Conservation (phyloP, 2,329 filamentous ascomycete species). For the Aaosphaeria pasadenensis region DNA sequence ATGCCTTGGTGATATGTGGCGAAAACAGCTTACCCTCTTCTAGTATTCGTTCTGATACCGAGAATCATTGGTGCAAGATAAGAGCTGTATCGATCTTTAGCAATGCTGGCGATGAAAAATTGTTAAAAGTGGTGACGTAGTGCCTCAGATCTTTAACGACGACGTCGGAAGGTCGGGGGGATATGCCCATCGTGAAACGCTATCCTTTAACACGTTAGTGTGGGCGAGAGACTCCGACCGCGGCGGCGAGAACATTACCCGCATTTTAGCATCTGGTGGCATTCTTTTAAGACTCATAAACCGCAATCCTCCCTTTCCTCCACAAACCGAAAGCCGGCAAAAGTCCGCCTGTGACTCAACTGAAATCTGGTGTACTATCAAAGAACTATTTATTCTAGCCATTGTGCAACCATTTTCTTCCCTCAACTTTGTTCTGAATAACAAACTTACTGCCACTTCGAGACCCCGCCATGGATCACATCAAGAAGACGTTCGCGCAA, state of each 20-base stretch:
- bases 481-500: slow-evolving; percentile 49
- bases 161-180: too few relatives aligned
- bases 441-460: neutral
- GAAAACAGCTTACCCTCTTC: too few relatives aligned
- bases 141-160: too few relatives aligned
- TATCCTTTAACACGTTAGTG: too few relatives aligned
- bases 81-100: too few relatives aligned
- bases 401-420: neutral
- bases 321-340: neutral
- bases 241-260: neutral
- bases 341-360: neutral
- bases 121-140: too few relatives aligned
- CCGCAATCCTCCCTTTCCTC: neutral
- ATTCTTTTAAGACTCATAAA: neutral
- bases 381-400: neutral
- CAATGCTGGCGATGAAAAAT: too few relatives aligned
- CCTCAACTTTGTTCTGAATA: neutral
- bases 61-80: too few relatives aligned
- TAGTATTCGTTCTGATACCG: too few relatives aligned
- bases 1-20: too few relatives aligned
- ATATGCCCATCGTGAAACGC: too few relatives aligned
- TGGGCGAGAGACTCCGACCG: neutral
- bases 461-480: slow-evolving; percentile 41
- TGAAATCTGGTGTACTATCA: neutral
- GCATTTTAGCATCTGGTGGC: neutral